Conservation (phyloP, 345 rosid species). For the Arabidopsis suecica region DNA sequence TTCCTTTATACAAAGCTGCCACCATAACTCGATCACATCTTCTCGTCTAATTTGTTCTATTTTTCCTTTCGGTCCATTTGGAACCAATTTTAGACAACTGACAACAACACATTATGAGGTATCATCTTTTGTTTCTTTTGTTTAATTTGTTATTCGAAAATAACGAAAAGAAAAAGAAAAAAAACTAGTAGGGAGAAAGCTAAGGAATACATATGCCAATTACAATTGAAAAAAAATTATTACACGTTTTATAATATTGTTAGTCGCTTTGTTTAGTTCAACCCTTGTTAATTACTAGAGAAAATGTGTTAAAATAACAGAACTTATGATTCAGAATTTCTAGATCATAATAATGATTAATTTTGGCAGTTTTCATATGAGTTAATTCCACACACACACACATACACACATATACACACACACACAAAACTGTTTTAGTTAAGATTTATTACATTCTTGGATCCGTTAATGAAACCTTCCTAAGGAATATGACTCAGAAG, state of each 20-base stretch:
- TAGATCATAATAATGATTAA: not conserved
- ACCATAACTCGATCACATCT: constrained; percentile 17
- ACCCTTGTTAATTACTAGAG: not conserved
- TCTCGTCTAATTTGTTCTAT: not conserved
- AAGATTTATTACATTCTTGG: not conserved
- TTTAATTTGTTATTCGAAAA: not conserved
- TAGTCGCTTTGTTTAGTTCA: not conserved
- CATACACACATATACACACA: too few relatives aligned
- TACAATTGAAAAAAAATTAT: not conserved
- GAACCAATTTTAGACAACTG: constrained; percentile 26
- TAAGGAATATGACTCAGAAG: constrained; percentile 33
- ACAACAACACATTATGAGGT: constrained; percentile 8
- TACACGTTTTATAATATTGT: not conserved
- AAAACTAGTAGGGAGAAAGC: not conserved
- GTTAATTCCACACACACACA: too few relatives aligned
- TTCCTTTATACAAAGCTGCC: constrained; percentile 38
- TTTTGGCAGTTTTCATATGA: constrained; percentile 8
- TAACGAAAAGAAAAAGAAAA: not conserved
- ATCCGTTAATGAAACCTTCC: constrained; percentile 31
- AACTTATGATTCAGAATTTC: not conserved
- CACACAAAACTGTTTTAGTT: too few relatives aligned
- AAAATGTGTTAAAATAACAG: not conserved
- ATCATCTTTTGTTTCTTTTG: not conserved
- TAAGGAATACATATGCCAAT: not conserved
- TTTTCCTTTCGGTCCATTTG: constrained; percentile 29